phyloP scores from a whole-genome alignment of 805 yeast genomes.

The Kuraishia molischiana region DNA sequence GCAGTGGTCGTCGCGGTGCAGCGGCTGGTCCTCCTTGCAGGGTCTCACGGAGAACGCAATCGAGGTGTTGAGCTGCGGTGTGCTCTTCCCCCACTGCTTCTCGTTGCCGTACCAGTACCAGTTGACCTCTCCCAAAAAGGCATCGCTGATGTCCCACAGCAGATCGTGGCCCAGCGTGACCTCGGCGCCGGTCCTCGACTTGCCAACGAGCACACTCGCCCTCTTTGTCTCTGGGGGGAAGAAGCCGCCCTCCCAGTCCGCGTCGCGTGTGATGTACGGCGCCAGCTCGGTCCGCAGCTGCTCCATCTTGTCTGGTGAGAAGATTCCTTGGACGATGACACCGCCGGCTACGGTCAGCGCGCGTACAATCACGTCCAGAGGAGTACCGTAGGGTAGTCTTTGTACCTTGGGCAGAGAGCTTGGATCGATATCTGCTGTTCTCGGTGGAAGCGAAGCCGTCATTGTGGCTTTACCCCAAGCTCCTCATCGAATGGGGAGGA shows the following conservation, averaged over 20 bases:
- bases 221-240: slow-evolving; percentile 15
- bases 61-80: slow-evolving; percentile 15
- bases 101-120: slow-evolving; percentile 5
- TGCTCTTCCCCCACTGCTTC: slow-evolving; percentile 9
- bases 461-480: too few species aligned
- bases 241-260: slow-evolving; percentile 14
- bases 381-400: background rate
- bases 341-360: slow-evolving; percentile 3
- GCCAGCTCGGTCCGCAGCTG: slow-evolving; percentile 8
- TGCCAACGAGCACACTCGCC: slow-evolving; percentile 10
- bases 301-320: slow-evolving; percentile 1
- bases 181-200: slow-evolving; percentile 5
- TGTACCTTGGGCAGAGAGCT: background rate
- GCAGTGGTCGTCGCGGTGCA: slow-evolving; percentile 19
- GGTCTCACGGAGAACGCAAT: slow-evolving; percentile 17
- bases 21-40: slow-evolving; percentile 17
- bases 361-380: background rate
- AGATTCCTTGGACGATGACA: slow-evolving; percentile 1
- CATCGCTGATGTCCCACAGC: slow-evolving; percentile 3
- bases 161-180: slow-evolving; percentile 1
- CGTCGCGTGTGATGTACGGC: slow-evolving; percentile 11
- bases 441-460: slow-evolving; percentile 1
- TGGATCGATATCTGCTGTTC: slow-evolving; percentile 2
- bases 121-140: slow-evolving; percentile 3
- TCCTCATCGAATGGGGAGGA: too few species aligned